phyloP scores from a whole-genome alignment of 192 early-diverging fungal species.

The Podila epicladia region DNA sequence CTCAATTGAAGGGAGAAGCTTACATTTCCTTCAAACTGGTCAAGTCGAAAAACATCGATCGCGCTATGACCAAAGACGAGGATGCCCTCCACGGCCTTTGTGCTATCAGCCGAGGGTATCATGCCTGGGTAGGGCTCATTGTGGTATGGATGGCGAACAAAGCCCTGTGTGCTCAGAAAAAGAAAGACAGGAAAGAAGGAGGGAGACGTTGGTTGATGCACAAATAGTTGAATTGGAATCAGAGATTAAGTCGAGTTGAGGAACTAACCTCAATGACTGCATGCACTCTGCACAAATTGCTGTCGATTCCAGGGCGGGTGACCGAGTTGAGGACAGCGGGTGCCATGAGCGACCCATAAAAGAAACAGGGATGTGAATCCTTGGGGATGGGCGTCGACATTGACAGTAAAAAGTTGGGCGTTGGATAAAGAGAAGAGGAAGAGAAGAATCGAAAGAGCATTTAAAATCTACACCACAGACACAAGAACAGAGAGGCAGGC shows the following conservation, averaged over 20 bases:
- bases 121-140: constrained; percentile 47
- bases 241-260: neutral
- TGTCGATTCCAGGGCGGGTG: constrained; percentile 35
- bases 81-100: constrained; percentile 28
- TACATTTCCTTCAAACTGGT: constrained; percentile 44
- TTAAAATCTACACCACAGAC: too few species aligned
- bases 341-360: constrained; percentile 43
- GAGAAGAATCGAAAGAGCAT: constrained; percentile 9
- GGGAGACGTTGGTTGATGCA: neutral
- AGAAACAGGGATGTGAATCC: constrained; percentile 40
- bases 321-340: constrained; percentile 30
- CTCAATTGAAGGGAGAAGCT: neutral
- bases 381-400: constrained; percentile 9
- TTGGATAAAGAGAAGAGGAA: neutral
- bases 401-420: neutral
- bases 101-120: constrained; percentile 26
- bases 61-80: constrained; percentile 36
- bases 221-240: too few species aligned
- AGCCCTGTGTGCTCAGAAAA: constrained; percentile 16
- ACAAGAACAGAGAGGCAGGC: too few species aligned
- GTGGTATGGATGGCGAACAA: constrained; percentile 36
- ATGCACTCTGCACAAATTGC: constrained; percentile 19
- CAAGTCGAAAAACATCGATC: constrained; percentile 33
- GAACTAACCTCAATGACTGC: constrained; percentile 23
- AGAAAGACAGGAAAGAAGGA: neutral